Evolutionary conservation across 768 basidiomycete species (phyloP).

Genomic region (Sistotremastrum suecicum): DNA sequence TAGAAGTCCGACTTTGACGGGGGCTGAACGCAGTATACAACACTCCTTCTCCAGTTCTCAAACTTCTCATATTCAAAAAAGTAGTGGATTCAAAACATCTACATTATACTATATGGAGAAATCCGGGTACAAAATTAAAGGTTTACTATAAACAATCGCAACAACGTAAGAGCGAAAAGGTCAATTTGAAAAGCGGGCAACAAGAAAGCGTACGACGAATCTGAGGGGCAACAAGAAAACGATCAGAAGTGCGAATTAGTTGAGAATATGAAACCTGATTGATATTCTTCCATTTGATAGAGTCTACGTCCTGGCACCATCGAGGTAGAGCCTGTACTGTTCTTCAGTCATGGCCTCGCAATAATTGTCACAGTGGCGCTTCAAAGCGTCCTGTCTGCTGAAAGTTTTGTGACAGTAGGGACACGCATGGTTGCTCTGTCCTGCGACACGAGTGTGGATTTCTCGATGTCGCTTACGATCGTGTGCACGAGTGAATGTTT

Average conservation of each 20-base stretch:
- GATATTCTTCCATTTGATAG: constrained; percentile 7
- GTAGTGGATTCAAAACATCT: too few species aligned
- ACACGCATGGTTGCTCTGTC: constrained; percentile 56
- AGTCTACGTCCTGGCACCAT: too few species aligned
- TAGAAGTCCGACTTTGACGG: too few species aligned
- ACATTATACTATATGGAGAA: too few species aligned
- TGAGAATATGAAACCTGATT: background rate
- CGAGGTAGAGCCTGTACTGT: too few species aligned
- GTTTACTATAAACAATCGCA: too few species aligned
- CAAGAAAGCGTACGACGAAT: constrained; percentile 19
- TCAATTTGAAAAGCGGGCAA: background rate
- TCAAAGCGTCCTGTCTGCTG: constrained; percentile 66
- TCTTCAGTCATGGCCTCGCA: constrained; percentile 30
- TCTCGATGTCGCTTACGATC: constrained; percentile 74
- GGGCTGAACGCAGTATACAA: too few species aligned
- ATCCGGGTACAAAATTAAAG: too few species aligned
- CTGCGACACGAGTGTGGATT: constrained; percentile 43
- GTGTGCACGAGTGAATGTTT: constrained; percentile 68
- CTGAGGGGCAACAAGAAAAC: constrained; percentile 21
- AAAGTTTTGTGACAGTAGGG: constrained; percentile 65
- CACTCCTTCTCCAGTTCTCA: too few species aligned
- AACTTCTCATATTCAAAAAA: too few species aligned
- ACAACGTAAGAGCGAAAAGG: too few species aligned
- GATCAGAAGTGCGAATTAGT: constrained; percentile 13
- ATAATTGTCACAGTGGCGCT: constrained; percentile 71